Conservation (phyloP, 805 yeast genomes). For the Zygosaccharomyces bailii region DNA sequence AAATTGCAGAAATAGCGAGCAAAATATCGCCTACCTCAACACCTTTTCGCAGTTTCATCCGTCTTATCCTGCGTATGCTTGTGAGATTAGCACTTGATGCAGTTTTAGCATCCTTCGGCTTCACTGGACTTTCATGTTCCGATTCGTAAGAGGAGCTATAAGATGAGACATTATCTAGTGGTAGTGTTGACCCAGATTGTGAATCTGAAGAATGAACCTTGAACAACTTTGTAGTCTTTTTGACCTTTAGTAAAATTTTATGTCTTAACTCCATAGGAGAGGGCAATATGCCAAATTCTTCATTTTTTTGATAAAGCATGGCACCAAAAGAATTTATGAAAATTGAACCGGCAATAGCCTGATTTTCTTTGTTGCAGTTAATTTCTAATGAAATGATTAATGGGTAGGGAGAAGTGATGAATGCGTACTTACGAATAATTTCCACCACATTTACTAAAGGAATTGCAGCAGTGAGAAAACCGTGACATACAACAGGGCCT, state of each 20-base stretch:
- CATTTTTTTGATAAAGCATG: constrained; percentile 39
- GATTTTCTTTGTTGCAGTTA: constrained; percentile 69
- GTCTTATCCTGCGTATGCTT: constrained; percentile 25
- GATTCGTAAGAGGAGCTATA: constrained; percentile 36
- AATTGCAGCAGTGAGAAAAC: constrained; percentile 77
- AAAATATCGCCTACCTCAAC: constrained; percentile 25
- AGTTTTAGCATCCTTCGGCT: constrained; percentile 9
- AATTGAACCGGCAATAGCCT: constrained; percentile 51
- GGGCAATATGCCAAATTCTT: constrained; percentile 45
- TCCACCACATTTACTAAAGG: constrained; percentile 64
- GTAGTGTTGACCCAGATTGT: neutral
- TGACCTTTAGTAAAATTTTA: constrained; percentile 73
- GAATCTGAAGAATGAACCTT: neutral
- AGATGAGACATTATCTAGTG: constrained; percentile 25
- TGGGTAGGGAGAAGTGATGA: constrained; percentile 83
- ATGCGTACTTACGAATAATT: constrained; percentile 79
- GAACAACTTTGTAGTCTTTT: constrained; percentile 41
- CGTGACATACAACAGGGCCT: constrained; percentile 90
- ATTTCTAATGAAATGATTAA: constrained; percentile 82
- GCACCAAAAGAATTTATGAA: constrained; percentile 60
- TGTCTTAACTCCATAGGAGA: constrained; percentile 72
- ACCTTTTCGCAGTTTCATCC: constrained; percentile 34
- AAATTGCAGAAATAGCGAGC: constrained; percentile 37
- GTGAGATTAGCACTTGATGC: constrained; percentile 9
- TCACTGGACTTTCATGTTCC: constrained; percentile 25